Percentiles rank a stretch among this genome's conserved stretches.
Evolutionary conservation across 495 filamentous ascomycete species (phyloP).

Genomic region (Trichoderma virens): DNA sequence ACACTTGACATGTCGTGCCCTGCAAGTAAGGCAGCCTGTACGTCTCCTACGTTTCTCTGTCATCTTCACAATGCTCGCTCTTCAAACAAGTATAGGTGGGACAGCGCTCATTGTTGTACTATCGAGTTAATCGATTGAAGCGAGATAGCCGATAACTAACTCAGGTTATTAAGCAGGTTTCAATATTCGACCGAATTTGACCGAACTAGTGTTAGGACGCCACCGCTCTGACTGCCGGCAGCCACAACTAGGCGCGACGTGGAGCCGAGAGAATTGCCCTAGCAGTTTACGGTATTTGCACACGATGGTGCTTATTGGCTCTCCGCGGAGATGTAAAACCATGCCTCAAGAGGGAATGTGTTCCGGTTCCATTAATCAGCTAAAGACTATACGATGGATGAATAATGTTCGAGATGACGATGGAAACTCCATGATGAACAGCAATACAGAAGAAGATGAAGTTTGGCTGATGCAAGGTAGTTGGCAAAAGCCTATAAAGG

Average conservation of each 20-base stretch:
- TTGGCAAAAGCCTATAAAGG: not conserved
- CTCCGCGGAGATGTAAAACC: not conserved
- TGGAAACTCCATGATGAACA: not conserved
- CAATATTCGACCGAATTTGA: not conserved
- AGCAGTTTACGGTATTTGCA: not conserved
- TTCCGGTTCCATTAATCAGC: not conserved
- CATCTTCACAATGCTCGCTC: not conserved
- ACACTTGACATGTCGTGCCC: constrained; percentile 25
- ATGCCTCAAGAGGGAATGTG: not conserved
- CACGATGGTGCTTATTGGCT: not conserved
- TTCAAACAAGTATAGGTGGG: not conserved
- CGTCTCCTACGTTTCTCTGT: not conserved
- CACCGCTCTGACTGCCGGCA: not conserved
- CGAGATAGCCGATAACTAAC: not conserved
- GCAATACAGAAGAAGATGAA: not conserved
- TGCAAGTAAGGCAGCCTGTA: constrained; percentile 1
- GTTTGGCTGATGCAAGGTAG: not conserved
- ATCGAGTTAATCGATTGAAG: not conserved
- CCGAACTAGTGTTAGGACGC: not conserved
- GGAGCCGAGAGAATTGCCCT: not conserved
- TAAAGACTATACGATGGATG: not conserved
- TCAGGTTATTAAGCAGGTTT: not conserved
- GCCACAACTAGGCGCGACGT: too few species aligned
- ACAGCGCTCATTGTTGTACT: too few species aligned
- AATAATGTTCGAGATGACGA: not conserved